Percentiles rank a stretch among this genome's conserved stretches.
phyloP scores from a whole-genome alignment of 2,329 filamentous ascomycete species.

The Diaporthe sp. region DNA sequence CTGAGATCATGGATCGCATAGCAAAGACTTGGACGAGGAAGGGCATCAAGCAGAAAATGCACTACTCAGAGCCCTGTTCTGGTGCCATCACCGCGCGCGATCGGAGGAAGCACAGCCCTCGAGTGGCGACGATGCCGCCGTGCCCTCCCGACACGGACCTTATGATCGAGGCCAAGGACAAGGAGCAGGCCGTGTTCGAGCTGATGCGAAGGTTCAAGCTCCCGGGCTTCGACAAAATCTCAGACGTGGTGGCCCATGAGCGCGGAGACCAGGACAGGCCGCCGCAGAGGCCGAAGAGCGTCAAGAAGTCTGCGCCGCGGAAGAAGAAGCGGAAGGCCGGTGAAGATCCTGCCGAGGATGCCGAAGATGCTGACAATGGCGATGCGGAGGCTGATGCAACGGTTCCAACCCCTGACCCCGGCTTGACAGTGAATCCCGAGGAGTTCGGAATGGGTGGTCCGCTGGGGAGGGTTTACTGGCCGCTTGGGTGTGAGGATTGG shows the following conservation, averaged over 20 bases:
- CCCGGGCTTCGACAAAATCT: slow-evolving; percentile 81
- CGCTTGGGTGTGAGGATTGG: slow-evolving; percentile 90
- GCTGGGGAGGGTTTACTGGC: slow-evolving; percentile 89
- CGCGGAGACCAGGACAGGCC: slow-evolving; percentile 80
- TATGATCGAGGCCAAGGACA: slow-evolving; percentile 99
- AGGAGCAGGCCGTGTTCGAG: slow-evolving; percentile 96
- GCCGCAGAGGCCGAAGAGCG: slow-evolving; percentile 59
- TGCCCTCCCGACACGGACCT: slow-evolving; percentile 88
- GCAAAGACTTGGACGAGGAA: slow-evolving; percentile 87
- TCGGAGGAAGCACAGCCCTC: slow-evolving; percentile 85
- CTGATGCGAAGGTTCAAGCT: slow-evolving; percentile 90
- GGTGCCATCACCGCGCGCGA: slow-evolving; percentile 83
- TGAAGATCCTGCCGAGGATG: slow-evolving; percentile 46
- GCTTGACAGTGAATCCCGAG: slow-evolving; percentile 64
- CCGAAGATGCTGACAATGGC: slow-evolving; percentile 54
- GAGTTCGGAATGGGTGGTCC: slow-evolving; percentile 90
- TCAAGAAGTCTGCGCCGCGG: slow-evolving; percentile 40
- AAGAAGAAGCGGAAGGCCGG: slow-evolving; percentile 51
- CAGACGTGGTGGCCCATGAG: slow-evolving; percentile 82
- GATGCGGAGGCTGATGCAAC: slow-evolving; percentile 43
- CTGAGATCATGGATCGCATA: slow-evolving; percentile 79
- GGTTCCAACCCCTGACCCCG: neutral
- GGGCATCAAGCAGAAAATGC: slow-evolving; percentile 93
- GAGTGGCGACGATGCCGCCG: slow-evolving; percentile 84
- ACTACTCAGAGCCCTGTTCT: slow-evolving; percentile 87